Base-by-base conservation (phyloP, 2,329 filamentous ascomycete species). In the Pyrenochaeta sp. region DNA sequence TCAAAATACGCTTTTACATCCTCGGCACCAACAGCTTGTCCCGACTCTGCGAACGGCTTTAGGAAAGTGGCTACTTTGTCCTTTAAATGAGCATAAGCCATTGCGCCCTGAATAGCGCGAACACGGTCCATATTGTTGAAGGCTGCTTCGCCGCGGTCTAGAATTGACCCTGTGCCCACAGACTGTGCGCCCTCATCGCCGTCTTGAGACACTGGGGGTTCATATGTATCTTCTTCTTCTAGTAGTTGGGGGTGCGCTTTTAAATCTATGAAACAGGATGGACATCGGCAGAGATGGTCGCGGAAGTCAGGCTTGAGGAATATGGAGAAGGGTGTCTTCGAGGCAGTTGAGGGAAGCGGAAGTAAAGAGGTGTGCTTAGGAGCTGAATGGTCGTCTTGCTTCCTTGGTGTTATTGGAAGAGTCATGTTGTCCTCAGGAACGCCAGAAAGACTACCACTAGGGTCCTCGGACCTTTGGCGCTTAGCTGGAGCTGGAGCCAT, bases 1-100 rank as follows among this genome's bases (percentile, higher is more conserved):
- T 94, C 94, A 83, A 99, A 99, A 74, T 97, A 97, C 2, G 86
- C 86, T 76, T 97, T 99, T 77, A 99, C 95, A 76, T 98, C 93
- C 71, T 99, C 95, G 1, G 94, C 94, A 1, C 92, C 89, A 18
- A 99, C 93, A 0, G 91, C 88, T 75, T 90, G 81, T 1, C 94
- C 94, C 58, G 89, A 96, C 72, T 97, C 92, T 0, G 95, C 95
- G 73, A 97, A 99, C 37, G 96, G 90, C 77, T 93, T 87, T 68
- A 99, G 86, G 74, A 99, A 98, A 0, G 89, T 88, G 81, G 94
- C 97, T n/a, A 99, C 87, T 72, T 94, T 93, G 70, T 98, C 93
- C 71, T 96, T 95, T 55, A 99, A 84, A 68, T 96, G 90, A 68
- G 98, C 97, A 77, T 98, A 99, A 0, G 93, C 94, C 92, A 98